Evolutionary conservation across 75 land plant species (phyloP), one percentile per base, ranked within the genome.

Genomic region (Chamaecyparis obtusa): DNA sequence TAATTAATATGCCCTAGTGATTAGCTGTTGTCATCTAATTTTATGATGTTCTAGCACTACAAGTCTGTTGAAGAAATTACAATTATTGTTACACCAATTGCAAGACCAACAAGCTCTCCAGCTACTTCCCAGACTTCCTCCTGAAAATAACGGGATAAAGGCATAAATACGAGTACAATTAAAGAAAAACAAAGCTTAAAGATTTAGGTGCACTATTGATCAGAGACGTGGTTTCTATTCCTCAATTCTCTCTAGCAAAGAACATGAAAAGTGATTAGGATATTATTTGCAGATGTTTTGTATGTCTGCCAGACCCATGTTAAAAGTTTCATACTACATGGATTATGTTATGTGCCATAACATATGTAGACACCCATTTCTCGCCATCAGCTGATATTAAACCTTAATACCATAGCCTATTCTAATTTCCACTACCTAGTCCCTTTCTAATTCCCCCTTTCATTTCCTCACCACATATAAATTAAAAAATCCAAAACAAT

Each of bases 111-210:
- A 80, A 98, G 89, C 92, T 96, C 95, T 32, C 96, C 99, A 84
- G 93, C 87, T 69, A 98, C 99, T 89, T 94, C 99, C 99, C 99
- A 98, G 35, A 98, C 99, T 91, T 98, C 99, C 88, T 98, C 99
- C 99, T 98, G 94, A 87, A 88, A 89, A 24, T 77, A 37, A 83
- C 1, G 51, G 33, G 55, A 41, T 21, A n/a, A 32, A 33, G 17
- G n/a, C 64, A 35, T 27, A 84, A 27, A 83, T 21, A 17, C 21
- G 55, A 55, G 32, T 33, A 15, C 1, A 77, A 14, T 21, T 67
- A 39, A 37, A 80, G 5, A 5, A 78, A 75, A 74, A 71, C 0
- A 9, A 74, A 74, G 36, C 37, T 11, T 11, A 13, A 39, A 27
- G 16, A 36, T 77, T 33, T 44, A 81, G 21, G 83, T 43, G 9